These are phyloP conservation scores for Drosera spatulata DNA, from an alignment of 179 eudicot genomes.

Conservation along the genomic window DNA sequence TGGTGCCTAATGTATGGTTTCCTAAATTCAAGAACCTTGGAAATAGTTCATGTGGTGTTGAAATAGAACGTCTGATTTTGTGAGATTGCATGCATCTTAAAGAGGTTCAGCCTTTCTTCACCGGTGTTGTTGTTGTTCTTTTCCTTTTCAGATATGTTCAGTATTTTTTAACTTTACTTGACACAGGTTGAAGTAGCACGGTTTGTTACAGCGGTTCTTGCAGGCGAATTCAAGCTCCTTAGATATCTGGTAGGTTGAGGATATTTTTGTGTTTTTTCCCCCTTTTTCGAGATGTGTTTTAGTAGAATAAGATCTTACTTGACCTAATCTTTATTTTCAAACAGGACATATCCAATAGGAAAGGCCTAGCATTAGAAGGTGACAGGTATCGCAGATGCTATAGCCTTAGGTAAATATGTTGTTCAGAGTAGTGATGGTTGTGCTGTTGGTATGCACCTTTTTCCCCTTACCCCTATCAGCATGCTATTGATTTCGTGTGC, in stretches of 20 bases:
- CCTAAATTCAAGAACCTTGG: slow-evolving; percentile 35
- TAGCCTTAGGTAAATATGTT: slow-evolving; percentile 23
- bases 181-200: slow-evolving; percentile 42
- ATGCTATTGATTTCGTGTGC: neutral
- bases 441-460: neutral
- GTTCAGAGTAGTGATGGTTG: neutral
- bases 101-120: slow-evolving; percentile 20
- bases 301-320: neutral
- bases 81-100: slow-evolving; percentile 60
- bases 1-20: neutral
- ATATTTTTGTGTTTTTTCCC: slow-evolving; percentile 1
- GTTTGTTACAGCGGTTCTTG: slow-evolving; percentile 34
- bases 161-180: neutral
- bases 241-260: slow-evolving; percentile 38
- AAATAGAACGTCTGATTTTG: slow-evolving; percentile 40
- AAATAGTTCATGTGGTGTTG: slow-evolving; percentile 22
- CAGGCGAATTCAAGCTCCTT: slow-evolving; percentile 46
- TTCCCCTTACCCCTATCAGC: neutral
- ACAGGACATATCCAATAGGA: slow-evolving; percentile 57
- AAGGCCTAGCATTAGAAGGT: slow-evolving; percentile 49
- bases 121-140: neutral
- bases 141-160: neutral
- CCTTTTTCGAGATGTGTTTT: neutral
- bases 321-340: neutral
- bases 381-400: slow-evolving; percentile 42